Conservation (phyloP, 805 yeast genomes). For the Ogataea populi-albae region DNA sequence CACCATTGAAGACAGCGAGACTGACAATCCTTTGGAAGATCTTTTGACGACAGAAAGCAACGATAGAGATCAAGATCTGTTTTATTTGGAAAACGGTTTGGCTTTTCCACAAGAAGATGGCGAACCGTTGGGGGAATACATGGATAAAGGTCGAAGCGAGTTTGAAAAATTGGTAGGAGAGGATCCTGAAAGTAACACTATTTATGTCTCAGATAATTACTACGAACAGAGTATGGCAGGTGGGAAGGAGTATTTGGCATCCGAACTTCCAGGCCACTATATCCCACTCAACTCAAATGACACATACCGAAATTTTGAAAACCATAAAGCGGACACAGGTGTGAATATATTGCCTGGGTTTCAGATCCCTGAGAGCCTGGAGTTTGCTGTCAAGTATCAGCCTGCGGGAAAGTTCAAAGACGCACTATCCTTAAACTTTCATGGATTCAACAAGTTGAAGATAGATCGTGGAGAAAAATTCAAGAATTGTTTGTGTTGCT, state of each 20-base stretch:
- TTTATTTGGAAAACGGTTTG: conserved; percentile 15
- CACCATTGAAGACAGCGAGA: conserved; percentile 5
- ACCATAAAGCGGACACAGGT: conserved; percentile 16
- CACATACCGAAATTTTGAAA: conserved; percentile 35
- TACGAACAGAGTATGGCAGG: conserved; percentile 16
- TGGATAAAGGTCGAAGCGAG: background rate
- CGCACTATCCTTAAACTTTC: conserved; percentile 19
- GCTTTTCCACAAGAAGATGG: conserved; percentile 20
- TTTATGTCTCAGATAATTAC: conserved; percentile 18
- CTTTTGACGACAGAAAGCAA: conserved; percentile 9
- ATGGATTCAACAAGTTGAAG: conserved; percentile 21
- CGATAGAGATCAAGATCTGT: conserved; percentile 16
- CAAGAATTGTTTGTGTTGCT: conserved; percentile 39
- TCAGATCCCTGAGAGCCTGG: conserved; percentile 18
- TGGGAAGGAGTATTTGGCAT: conserved; percentile 8
- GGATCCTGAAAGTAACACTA: conserved; percentile 8
- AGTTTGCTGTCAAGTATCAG: conserved; percentile 26
- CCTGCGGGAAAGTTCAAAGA: conserved; percentile 40
- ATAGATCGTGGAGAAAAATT: conserved; percentile 33
- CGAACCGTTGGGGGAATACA: conserved; percentile 7
- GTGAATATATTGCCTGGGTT: conserved; percentile 15
- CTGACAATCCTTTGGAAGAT: conserved; percentile 10
- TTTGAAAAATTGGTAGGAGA: conserved; percentile 1
- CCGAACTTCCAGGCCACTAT: conserved; percentile 3
- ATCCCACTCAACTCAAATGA: conserved; percentile 33